Evolutionary conservation across 176 grass and related monocot genomes (phyloP).

Genomic region (Phoenix roebelenii): DNA sequence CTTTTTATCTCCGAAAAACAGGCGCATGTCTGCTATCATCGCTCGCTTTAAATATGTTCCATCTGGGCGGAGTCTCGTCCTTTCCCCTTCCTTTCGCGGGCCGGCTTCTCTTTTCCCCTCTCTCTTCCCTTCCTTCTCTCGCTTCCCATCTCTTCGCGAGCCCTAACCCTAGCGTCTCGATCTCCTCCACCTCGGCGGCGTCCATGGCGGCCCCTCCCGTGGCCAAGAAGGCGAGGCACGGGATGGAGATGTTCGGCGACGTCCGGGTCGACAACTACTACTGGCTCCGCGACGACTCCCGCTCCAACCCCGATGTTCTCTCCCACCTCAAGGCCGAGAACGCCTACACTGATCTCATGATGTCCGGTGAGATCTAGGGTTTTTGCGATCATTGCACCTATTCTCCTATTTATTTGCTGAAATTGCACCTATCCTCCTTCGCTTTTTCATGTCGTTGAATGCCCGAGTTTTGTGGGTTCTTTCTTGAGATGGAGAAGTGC

Average conservation of each 20-base stretch:
- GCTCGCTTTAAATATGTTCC: no score
- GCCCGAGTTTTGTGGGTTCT: background rate
- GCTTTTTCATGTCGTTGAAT: background rate
- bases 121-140: background rate
- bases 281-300: slow-evolving; percentile 85
- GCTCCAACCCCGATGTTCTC: slow-evolving; percentile 52
- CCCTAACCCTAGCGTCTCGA: background rate
- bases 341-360: slow-evolving; percentile 44
- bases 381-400: background rate
- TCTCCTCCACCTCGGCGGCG: slow-evolving; percentile 7
- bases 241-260: slow-evolving; percentile 63
- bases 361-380: slow-evolving; percentile 38
- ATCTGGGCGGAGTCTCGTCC: background rate
- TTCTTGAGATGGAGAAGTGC: background rate
- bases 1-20: no score
- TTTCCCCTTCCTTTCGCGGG: slow-evolving; percentile 2
- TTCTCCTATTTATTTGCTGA: no score
- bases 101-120: slow-evolving; percentile 2
- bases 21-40: no score
- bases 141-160: background rate
- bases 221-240: slow-evolving; percentile 49
- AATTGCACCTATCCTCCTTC: background rate
- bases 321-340: slow-evolving; percentile 73
- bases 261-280: slow-evolving; percentile 80
- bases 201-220: slow-evolving; percentile 33